Evolutionary conservation across 805 yeast genomes (phyloP), one percentile per base, ranked within the genome.

Genomic region (Huiozyma naganishii): DNA sequence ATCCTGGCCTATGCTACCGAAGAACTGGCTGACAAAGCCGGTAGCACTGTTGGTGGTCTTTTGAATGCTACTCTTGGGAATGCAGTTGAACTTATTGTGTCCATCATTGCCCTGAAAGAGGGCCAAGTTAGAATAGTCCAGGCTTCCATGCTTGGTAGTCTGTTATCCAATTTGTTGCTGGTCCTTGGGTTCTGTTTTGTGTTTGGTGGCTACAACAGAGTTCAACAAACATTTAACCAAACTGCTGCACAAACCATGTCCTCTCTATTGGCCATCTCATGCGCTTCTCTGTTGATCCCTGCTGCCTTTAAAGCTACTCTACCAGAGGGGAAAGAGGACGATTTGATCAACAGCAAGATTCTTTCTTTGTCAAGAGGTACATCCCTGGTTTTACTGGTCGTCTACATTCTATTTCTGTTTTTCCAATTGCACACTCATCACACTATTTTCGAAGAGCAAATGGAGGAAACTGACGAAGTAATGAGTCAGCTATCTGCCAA

Each of bases 231-330:
- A 1, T 92, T 92, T 68, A 88, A 88, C 69, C 95, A 85, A 65
- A 90, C 97, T 0, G 97, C 89, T 6, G 98, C 98, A 5, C 97
- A 92, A 66, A 89, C 97, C 6, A 92, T 92, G 98, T 77, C 88
- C 32, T 88, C 97, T 1, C 72, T 92, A 51, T 76, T 92, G 78
- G 95, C 95, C 1, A 78, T 92, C 45, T 85, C 96, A 3, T 80
- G 92, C 40, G 82, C 92, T 34, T 89, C 95, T 1, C 71, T 92
- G 54, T 66, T 92, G 58, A 80, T 92, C 42, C 98, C 98, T 2
- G 97, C 98, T 4, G 97, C 97, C 0, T 92, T 90, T 74, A 87
- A 84, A 55, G 86, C 95, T 6, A 73, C 89, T 6, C 65, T 85
- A 48, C 90, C 76, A 30, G 51, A 55, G 29, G 61, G 62, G 30